Conservation (phyloP, 2,329 filamentous ascomycete species). For the Graphilbum sp. region DNA sequence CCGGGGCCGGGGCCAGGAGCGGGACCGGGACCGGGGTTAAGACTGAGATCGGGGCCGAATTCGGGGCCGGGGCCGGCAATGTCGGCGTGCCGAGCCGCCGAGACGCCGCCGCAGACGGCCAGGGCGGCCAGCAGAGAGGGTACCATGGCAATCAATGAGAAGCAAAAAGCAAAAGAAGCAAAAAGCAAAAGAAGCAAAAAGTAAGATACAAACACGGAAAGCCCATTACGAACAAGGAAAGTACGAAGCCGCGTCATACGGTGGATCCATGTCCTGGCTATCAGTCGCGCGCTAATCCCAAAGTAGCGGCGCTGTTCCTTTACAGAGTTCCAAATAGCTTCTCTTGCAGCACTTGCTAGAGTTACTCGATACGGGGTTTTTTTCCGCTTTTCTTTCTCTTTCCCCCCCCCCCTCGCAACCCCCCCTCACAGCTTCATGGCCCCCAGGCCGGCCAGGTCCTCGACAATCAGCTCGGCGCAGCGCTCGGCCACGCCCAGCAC, state of each 20-base stretch:
- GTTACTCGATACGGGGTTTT: too few species aligned
- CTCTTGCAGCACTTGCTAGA: too few species aligned
- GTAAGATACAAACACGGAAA: neutral
- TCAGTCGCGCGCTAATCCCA: too few species aligned
- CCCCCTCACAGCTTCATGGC: constrained; percentile 4
- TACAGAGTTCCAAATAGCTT: too few species aligned
- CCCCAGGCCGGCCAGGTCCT: constrained; percentile 37
- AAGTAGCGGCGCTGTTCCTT: too few species aligned
- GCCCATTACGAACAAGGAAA: too few species aligned
- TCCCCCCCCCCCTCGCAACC: neutral
- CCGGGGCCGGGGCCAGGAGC: neutral
- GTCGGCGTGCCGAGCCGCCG: too few species aligned
- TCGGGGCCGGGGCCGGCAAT: too few species aligned
- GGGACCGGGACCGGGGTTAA: neutral
- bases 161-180: neutral
- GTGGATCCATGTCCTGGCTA: too few species aligned
- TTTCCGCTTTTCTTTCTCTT: neutral
- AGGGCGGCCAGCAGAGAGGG: neutral
- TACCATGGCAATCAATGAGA: neutral
- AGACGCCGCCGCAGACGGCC: neutral
- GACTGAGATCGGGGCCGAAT: too few species aligned
- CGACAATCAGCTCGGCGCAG: constrained; percentile 66
- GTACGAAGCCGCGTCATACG: neutral
- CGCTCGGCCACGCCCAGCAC: constrained; percentile 72
- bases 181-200: too few species aligned